Percentiles rank a stretch among this genome's conserved stretches.
Conservation (phyloP, 331 rosid genomes). For the Quercus phellos region DNA sequence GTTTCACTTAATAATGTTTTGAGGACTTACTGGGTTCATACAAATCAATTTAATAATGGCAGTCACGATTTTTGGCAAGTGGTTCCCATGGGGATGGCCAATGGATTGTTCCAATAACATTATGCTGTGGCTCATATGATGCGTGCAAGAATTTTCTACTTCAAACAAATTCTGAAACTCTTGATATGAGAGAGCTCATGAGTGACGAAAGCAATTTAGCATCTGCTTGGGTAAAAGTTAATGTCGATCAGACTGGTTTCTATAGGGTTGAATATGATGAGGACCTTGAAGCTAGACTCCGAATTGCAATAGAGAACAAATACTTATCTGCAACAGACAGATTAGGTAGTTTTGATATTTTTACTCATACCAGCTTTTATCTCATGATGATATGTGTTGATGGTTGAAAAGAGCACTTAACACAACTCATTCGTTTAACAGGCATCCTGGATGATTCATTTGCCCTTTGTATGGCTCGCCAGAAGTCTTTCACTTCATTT, state of each 20-base stretch:
- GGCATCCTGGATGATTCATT: slow-evolving; percentile 55
- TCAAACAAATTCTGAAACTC: slow-evolving; percentile 25
- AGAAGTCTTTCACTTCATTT: slow-evolving; percentile 40
- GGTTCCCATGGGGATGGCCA: slow-evolving; percentile 41
- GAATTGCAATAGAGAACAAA: slow-evolving; percentile 35
- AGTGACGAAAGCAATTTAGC: slow-evolving; percentile 1
- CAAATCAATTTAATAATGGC: slow-evolving; percentile 14
- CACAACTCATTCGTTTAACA: slow-evolving; percentile 11
- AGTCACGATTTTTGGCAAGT: slow-evolving; percentile 40
- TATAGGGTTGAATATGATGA: slow-evolving; percentile 52
- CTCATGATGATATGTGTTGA: background rate
- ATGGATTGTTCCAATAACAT: slow-evolving; percentile 53
- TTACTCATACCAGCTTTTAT: background rate
- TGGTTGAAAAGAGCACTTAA: background rate
- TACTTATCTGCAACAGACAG: slow-evolving; percentile 37
- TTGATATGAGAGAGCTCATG: slow-evolving; percentile 27
- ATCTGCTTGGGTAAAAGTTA: slow-evolving; percentile 40
- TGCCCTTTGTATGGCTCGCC: slow-evolving; percentile 52
- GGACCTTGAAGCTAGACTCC: slow-evolving; percentile 32
- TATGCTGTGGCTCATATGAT: slow-evolving; percentile 43
- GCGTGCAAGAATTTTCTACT: slow-evolving; percentile 38
- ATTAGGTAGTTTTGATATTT: slow-evolving; percentile 29
- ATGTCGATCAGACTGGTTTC: slow-evolving; percentile 55
- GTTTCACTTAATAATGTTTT: background rate
- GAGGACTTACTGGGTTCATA: background rate